Evolutionary conservation across 2,329 filamentous ascomycete genomes (phyloP).

Genomic region (Penicillium olsonii): DNA sequence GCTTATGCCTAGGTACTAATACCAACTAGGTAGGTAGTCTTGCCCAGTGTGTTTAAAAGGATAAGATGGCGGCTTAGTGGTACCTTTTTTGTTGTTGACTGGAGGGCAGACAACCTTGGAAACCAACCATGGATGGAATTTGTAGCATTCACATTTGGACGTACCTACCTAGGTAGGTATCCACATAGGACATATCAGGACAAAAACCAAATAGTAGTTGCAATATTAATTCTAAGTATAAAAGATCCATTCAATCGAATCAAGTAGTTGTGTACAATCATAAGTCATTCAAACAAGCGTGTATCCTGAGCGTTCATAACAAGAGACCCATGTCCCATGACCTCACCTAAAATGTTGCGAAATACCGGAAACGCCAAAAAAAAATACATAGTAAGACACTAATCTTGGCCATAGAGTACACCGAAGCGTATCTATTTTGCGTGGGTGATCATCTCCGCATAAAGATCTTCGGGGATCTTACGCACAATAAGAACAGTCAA

Average conservation of each 20-base stretch:
- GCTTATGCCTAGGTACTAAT: no score
- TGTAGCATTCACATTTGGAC: no score
- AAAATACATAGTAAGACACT: background rate
- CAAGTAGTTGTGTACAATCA: slow-evolving; percentile 14
- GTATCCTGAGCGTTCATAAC: slow-evolving; percentile 14
- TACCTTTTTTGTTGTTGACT: no score
- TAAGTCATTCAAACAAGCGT: slow-evolving; percentile 24
- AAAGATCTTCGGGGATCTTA: slow-evolving; percentile 88
- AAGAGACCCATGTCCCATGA: slow-evolving; percentile 14
- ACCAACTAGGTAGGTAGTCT: no score
- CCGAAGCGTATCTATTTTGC: slow-evolving; percentile 54
- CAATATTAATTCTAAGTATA: background rate
- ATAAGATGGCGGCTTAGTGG: no score
- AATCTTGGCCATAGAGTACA: background rate
- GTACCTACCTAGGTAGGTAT: no score
- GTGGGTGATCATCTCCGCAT: slow-evolving; percentile 84
- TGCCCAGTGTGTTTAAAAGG: no score
- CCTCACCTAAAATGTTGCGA: slow-evolving; percentile 2
- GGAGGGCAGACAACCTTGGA: no score
- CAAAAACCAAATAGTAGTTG: background rate
- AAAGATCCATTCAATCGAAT: background rate
- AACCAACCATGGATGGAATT: no score
- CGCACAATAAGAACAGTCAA: slow-evolving; percentile 83
- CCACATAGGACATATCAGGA: no score
- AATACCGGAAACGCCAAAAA: slow-evolving; percentile 16